Conservation (phyloP, 1,284 basidiomycete genomes). For the Sporisorium scitamineum region DNA sequence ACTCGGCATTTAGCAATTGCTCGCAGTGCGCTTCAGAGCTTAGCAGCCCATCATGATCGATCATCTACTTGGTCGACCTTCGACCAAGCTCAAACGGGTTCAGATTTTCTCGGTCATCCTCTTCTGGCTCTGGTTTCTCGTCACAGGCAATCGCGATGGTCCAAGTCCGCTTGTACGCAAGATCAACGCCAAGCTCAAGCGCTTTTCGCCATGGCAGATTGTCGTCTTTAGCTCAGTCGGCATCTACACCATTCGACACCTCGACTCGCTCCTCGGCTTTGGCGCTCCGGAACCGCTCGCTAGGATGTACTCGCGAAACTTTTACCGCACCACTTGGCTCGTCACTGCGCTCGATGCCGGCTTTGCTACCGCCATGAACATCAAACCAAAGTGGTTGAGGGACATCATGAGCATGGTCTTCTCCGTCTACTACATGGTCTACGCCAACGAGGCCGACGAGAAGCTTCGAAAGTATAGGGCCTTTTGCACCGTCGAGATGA, state of each 20-base stretch:
- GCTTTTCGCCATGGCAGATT: constrained; percentile 94
- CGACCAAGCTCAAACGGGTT: constrained; percentile 58
- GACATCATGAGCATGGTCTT: constrained; percentile 79
- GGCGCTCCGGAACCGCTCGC: constrained; percentile 92
- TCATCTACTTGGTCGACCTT: constrained; percentile 63
- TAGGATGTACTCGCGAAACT: constrained; percentile 82
- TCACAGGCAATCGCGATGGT: constrained; percentile 48
- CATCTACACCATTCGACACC: constrained; percentile 85
- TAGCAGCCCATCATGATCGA: constrained; percentile 57
- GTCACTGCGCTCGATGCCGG: constrained; percentile 89
- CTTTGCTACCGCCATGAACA: constrained; percentile 92
- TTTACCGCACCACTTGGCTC: constrained; percentile 97
- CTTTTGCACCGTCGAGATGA: constrained; percentile 93
- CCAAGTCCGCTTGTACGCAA: constrained; percentile 43
- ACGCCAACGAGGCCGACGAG: constrained; percentile 86
- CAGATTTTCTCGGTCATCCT: constrained; percentile 60
- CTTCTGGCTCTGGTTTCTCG: constrained; percentile 55
- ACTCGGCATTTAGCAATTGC: background rate
- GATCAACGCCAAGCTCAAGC: constrained; percentile 62
- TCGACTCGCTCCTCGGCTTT: constrained; percentile 87
- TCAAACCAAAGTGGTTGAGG: constrained; percentile 90
- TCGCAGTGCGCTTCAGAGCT: no score
- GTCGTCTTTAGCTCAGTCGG: constrained; percentile 85
- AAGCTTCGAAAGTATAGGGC: constrained; percentile 90
- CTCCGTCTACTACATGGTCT: constrained; percentile 91